A percentile compares a stretch with the other conserved stretches of the same genome.
Conservation (phyloP, 148 eudicot species). For the Vaccinium corymbosum region DNA sequence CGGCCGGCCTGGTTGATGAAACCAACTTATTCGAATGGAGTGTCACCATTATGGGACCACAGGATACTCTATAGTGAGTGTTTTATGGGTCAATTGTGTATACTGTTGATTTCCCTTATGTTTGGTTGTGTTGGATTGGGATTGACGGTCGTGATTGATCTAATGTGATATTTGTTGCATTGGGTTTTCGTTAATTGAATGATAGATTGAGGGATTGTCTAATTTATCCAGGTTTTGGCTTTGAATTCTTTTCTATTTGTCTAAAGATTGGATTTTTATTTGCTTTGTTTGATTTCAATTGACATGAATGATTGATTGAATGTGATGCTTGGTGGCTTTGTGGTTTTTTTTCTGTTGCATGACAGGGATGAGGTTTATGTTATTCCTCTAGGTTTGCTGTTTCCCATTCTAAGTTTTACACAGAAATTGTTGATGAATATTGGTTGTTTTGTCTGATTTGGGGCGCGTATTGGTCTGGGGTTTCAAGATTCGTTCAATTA, state of each 20-base stretch:
- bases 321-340: too few relatives aligned
- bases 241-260: not conserved
- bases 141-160: not conserved
- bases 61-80: slow-evolving; percentile 78
- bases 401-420: not conserved
- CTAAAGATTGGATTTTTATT: not conserved
- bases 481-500: not conserved
- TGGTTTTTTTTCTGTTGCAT: too few relatives aligned
- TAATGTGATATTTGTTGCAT: not conserved
- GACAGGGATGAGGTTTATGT: not conserved
- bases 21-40: slow-evolving; percentile 77
- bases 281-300: not conserved
- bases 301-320: not conserved
- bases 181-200: slow-evolving; percentile 9
- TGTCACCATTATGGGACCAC: slow-evolving; percentile 82
- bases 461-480: not conserved
- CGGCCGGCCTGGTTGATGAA: slow-evolving; percentile 82
- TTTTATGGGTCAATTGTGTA: not conserved
- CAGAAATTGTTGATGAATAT: not conserved
- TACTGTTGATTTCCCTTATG: not conserved
- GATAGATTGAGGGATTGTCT: not conserved
- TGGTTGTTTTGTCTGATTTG: not conserved
- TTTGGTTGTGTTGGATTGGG: not conserved
- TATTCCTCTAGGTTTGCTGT: not conserved
- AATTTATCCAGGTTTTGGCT: not conserved